Conservation (phyloP, 164 flowering plant genomes). For the Berberis vulgaris region DNA sequence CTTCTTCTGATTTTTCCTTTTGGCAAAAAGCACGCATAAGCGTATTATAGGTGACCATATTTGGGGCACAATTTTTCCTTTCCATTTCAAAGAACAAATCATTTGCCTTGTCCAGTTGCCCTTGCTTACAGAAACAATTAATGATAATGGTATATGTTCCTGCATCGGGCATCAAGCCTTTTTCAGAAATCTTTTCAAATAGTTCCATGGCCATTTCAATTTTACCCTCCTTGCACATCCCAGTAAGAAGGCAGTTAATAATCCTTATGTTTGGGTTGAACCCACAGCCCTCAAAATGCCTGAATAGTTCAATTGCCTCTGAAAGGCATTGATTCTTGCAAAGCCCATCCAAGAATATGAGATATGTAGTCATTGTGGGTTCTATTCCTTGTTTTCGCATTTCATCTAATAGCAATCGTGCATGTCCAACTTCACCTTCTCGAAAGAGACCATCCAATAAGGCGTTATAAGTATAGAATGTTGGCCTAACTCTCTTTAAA, state of each 20-base stretch:
- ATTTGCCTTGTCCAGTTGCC: too few relatives aligned
- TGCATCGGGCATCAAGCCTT: too few relatives aligned
- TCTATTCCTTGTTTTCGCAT: slow-evolving; percentile 28
- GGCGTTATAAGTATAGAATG: slow-evolving; percentile 23
- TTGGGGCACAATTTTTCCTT: too few relatives aligned
- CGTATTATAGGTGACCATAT: too few relatives aligned
- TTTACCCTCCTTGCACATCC: slow-evolving; percentile 37
- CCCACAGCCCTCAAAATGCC: too few relatives aligned
- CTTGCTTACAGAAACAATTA: too few relatives aligned
- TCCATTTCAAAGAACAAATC: too few relatives aligned
- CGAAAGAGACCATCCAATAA: too few relatives aligned
- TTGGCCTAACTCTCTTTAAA: slow-evolving; percentile 23
- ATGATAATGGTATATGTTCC: too few relatives aligned
- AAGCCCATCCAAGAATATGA: slow-evolving; percentile 36
- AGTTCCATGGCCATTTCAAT: slow-evolving; percentile 30
- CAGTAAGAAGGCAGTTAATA: slow-evolving; percentile 19
- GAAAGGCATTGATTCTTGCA: slow-evolving; percentile 26
- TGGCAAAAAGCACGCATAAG: slow-evolving; percentile 27
- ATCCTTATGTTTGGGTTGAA: neutral
- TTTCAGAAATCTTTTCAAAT: slow-evolving; percentile 8
- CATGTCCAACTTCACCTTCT: slow-evolving; percentile 16
- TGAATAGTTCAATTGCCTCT: slow-evolving; percentile 13
- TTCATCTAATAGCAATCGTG: slow-evolving; percentile 26
- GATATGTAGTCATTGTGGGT: slow-evolving; percentile 5
- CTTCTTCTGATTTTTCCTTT: slow-evolving; percentile 18